Base-by-base conservation (phyloP, 805 yeast genomes). In the Saccharomycopsis malanga region DNA sequence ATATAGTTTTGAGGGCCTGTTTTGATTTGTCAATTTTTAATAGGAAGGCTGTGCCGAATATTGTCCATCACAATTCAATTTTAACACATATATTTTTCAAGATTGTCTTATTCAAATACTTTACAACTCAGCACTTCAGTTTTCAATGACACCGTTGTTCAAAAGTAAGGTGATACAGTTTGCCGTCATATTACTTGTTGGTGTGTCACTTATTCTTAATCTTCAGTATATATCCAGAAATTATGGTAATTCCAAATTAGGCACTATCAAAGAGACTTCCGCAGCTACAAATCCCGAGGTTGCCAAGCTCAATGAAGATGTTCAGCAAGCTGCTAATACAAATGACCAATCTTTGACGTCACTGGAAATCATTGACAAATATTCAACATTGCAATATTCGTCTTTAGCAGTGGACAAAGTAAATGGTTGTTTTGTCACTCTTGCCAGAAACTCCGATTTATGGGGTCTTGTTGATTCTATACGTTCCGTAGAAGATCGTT, bases 371-470 rank as follows among this genome's bases (percentile, higher is more conserved):
- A 40, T 45, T 12, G n/a, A 12, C 4, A 40, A 45, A 25, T 45
- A 45, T 25, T 14, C 34, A 4, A 18, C n/a, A 21, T 10, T 45
- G 20, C 30, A 32, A 24, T 32, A 40, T 41, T 4, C n/a, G 6
- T 34, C 45, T 15, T 30, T 45, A 10, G 20, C 36, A 7, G 29
- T 3, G 4, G 9, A 20, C 22, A 41, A 60, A 53, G 53, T 52
- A 53, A 80, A 78, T 60, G 95, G 94, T 10, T 79, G 93, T 2
- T 84, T 86, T 61, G 76, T 81, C 48, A 69, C 87, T 2, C 67
- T 86, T 55, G 87, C 87, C 32, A 72, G 93, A 58, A 81, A 86
- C 64, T 57, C 66, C 24, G 95, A 86, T 57, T 61, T 83, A 52
- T 59, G 68, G 56, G 70, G 69, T n/a, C 66, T 84, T 43, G 56